Evolutionary conservation across 1,284 basidiomycete genomes (phyloP).

Genomic region (Ceratobasidium sp.): DNA sequence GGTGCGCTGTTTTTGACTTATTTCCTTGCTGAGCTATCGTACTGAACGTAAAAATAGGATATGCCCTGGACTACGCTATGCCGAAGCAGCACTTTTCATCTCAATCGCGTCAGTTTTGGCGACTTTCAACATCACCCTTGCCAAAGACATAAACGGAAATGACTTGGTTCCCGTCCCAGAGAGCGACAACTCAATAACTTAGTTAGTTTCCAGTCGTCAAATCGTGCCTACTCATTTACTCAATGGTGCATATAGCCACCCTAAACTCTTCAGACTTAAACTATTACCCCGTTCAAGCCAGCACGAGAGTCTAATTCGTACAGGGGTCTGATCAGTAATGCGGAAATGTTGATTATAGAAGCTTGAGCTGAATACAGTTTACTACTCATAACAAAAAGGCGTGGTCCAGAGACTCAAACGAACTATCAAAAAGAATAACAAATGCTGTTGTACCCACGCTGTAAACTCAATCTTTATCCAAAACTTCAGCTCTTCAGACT

Average conservation of each 20-base stretch:
- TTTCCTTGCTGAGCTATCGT: background rate
- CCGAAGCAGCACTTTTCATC: conserved; percentile 54
- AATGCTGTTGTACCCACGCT: no score
- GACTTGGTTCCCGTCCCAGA: conserved; percentile 46
- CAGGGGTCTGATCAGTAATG: background rate
- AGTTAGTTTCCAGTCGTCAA: conserved; percentile 1
- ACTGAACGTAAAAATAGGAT: background rate
- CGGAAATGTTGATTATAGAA: no score
- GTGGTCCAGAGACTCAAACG: no score
- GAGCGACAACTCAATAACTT: conserved; percentile 36
- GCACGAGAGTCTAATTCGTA: background rate
- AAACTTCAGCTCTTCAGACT: no score
- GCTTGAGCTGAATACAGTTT: no score
- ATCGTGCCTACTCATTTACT: background rate
- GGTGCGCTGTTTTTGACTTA: background rate
- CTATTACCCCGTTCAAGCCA: background rate
- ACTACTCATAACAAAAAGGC: no score
- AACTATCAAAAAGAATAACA: no score
- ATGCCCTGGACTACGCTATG: conserved; percentile 23
- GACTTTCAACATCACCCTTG: conserved; percentile 55
- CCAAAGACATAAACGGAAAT: conserved; percentile 53
- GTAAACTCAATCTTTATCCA: no score
- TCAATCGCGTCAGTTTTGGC: conserved; percentile 60
- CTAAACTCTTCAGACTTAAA: background rate
- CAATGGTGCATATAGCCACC: background rate